phyloP scores from a whole-genome alignment of 2,329 filamentous ascomycete species.

The Fusarium metavorans region DNA sequence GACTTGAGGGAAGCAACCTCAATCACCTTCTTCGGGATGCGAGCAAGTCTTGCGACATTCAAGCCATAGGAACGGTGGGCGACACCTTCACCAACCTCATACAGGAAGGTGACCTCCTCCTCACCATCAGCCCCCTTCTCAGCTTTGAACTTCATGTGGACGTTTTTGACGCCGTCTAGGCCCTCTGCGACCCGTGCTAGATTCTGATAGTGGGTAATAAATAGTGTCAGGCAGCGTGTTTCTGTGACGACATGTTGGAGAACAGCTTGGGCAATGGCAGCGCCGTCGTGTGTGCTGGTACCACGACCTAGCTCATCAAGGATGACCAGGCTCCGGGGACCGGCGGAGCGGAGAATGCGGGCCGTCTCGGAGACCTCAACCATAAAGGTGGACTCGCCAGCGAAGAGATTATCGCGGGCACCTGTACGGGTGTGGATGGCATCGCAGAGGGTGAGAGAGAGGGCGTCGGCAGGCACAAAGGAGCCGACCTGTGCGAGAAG shows the following conservation, averaged over 20 bases:
- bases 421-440: constrained; percentile 97
- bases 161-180: constrained; percentile 81
- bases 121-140: constrained; percentile 61
- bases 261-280: constrained; percentile 94
- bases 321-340: constrained; percentile 85
- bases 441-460: constrained; percentile 84
- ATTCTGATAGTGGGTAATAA: constrained; percentile 98
- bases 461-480: constrained; percentile 85
- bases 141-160: constrained; percentile 89
- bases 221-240: constrained; percentile 83
- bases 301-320: constrained; percentile 95
- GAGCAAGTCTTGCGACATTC: constrained; percentile 90
- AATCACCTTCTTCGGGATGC: constrained; percentile 80
- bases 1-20: constrained; percentile 86
- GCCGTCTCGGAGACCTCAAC: constrained; percentile 95
- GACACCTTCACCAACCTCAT: constrained; percentile 90
- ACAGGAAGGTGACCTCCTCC: constrained; percentile 91
- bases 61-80: constrained; percentile 95
- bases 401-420: constrained; percentile 94
- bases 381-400: constrained; percentile 97
- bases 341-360: constrained; percentile 90
- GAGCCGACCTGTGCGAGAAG: constrained; percentile 96
- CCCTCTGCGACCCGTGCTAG: constrained; percentile 77
- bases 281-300: constrained; percentile 94
- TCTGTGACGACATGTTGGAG: constrained; percentile 85